Percentiles rank a stretch among this genome's conserved stretches.
These are phyloP conservation scores for Fremontodendron californicum DNA, from an alignment of 345 rosid genomes.

Conservation along the genomic window DNA sequence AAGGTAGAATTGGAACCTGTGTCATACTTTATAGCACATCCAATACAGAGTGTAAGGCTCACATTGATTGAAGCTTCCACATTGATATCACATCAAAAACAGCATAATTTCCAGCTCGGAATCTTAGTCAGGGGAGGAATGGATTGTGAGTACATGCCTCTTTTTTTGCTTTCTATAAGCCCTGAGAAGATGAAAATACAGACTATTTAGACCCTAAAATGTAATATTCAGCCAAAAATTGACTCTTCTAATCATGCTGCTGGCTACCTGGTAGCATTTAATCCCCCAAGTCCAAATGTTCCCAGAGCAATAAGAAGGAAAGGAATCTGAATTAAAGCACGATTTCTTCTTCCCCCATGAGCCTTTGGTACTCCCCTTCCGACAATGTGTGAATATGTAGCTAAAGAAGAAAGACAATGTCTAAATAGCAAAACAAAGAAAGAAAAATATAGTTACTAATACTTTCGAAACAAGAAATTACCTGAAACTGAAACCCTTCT, in stretches of 20 bases:
- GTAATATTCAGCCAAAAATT: not conserved
- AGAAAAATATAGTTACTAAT: not conserved
- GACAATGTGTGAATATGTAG: conserved; percentile 47
- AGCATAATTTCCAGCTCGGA: not conserved
- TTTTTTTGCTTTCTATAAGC: conserved; percentile 71
- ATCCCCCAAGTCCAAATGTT: conserved; percentile 69
- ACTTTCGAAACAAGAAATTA: conserved; percentile 6
- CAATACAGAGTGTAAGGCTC: not conserved
- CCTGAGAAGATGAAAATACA: conserved; percentile 38
- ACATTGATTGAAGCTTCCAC: not conserved
- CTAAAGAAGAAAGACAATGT: conserved; percentile 28
- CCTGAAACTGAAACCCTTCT: conserved; percentile 38
- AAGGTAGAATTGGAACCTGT: not conserved
- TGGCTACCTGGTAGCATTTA: conserved; percentile 59
- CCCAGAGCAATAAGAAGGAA: conserved; percentile 57
- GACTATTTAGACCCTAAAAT: not conserved
- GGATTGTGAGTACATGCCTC: conserved; percentile 66
- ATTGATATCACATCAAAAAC: not conserved
- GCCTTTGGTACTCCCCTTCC: conserved; percentile 59
- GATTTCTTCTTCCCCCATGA: conserved; percentile 51
- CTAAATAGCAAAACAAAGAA: not conserved
- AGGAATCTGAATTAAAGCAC: conserved; percentile 49
- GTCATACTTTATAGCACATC: not conserved
- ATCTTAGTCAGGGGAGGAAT: conserved; percentile 55
- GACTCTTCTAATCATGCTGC: not conserved